Percentiles rank a stretch among this genome's conserved stretches.
These are phyloP conservation scores for Capillidium rhysosporum DNA, from an alignment of 371 early-diverging fungal genomes.

Conservation along the genomic window DNA sequence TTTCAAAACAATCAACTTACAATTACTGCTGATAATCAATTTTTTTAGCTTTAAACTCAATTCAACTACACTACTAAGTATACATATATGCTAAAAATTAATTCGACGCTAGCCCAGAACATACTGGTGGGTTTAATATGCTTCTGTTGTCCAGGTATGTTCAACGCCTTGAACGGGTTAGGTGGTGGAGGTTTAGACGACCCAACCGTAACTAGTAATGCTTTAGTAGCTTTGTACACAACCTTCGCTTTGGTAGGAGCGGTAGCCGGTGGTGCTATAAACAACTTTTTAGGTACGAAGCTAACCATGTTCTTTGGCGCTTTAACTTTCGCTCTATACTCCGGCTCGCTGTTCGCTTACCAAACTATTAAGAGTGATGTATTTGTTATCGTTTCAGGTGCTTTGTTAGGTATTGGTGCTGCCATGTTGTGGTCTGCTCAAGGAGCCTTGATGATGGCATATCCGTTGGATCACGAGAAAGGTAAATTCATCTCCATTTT, in stretches of 20 bases:
- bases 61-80: no score
- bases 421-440: conserved; percentile 40
- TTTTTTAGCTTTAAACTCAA: no score
- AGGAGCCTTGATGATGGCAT: conserved; percentile 45
- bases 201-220: conserved; percentile 33
- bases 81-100: neutral
- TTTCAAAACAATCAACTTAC: no score
- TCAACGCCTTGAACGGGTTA: conserved; percentile 50
- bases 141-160: conserved; percentile 42
- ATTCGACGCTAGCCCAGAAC: neutral
- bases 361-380: conserved; percentile 17
- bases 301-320: conserved; percentile 26
- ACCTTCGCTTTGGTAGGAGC: conserved; percentile 40
- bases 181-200: conserved; percentile 49
- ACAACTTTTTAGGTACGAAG: conserved; percentile 33
- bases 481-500: conserved; percentile 55
- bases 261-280: conserved; percentile 32
- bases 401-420: conserved; percentile 33
- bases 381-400: conserved; percentile 33
- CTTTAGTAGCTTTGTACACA: conserved; percentile 44
- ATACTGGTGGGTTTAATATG: neutral
- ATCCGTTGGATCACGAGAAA: conserved; percentile 41
- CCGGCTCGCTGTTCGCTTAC: conserved; percentile 28
- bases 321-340: conserved; percentile 28
- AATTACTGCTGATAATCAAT: no score